Conservation (phyloP, 108 stramenopile species). For the Fragilariopsis cylindrus region DNA sequence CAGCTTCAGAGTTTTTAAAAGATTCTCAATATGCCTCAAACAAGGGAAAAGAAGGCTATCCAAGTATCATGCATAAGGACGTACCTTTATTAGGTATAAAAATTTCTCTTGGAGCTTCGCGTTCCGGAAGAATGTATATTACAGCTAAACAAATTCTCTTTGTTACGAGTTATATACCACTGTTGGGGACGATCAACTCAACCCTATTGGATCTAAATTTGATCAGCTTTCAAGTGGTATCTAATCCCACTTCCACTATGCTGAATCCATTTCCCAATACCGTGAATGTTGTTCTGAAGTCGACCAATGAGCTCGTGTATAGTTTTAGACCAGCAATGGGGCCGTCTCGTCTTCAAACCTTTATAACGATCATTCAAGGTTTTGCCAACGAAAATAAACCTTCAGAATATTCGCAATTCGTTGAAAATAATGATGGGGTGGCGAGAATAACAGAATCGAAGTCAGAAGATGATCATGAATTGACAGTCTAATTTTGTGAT, state of each 20-base stretch:
- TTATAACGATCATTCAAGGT: slow-evolving; percentile 67
- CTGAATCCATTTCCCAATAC: slow-evolving; percentile 73
- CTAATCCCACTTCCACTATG: slow-evolving; percentile 46
- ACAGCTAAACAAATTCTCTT: slow-evolving; percentile 70
- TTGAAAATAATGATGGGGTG: slow-evolving; percentile 7
- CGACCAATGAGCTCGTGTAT: slow-evolving; percentile 50
- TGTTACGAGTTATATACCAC: slow-evolving; percentile 63
- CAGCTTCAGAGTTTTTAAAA: slow-evolving; percentile 58
- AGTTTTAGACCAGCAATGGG: slow-evolving; percentile 74
- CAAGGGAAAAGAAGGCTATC: slow-evolving; percentile 43
- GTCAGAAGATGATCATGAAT: slow-evolving; percentile 5
- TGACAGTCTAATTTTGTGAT: background rate
- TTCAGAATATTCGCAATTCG: slow-evolving; percentile 30
- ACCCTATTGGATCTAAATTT: slow-evolving; percentile 55
- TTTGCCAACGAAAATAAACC: slow-evolving; percentile 28
- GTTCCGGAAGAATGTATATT: slow-evolving; percentile 70
- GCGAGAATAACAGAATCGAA: background rate
- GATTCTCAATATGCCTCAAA: slow-evolving; percentile 37
- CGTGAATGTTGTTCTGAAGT: slow-evolving; percentile 44
- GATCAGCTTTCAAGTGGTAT: slow-evolving; percentile 67
- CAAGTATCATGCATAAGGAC: slow-evolving; percentile 35
- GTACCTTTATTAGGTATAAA: slow-evolving; percentile 74
- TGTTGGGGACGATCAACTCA: slow-evolving; percentile 60
- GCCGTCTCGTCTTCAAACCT: slow-evolving; percentile 68
- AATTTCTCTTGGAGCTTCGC: slow-evolving; percentile 62